phyloP scores from a whole-genome alignment of 2,329 filamentous ascomycete species.

The Botrytis porri region DNA sequence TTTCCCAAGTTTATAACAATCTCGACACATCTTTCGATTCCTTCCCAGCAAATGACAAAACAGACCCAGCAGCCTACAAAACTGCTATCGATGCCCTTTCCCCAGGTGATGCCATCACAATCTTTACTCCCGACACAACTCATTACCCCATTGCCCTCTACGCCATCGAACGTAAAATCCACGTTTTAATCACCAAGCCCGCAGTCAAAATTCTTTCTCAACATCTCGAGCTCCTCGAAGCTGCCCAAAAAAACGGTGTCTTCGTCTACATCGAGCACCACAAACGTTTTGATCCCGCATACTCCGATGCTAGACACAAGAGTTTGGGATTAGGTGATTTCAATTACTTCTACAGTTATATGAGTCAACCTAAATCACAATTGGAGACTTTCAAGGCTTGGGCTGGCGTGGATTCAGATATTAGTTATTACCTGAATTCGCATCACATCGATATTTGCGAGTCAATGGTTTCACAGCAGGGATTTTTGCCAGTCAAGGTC shows the following conservation, averaged over 20 bases:
- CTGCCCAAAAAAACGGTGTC: constrained; percentile 70
- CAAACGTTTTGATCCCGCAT: constrained; percentile 93
- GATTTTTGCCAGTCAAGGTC: constrained; percentile 75
- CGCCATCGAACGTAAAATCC: constrained; percentile 81
- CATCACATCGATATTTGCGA: constrained; percentile 93
- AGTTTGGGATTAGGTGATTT: constrained; percentile 81
- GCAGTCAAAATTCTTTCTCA: constrained; percentile 81
- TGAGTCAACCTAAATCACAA: constrained; percentile 35
- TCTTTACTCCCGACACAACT: constrained; percentile 92
- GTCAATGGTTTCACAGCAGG: constrained; percentile 74
- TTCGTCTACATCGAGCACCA: constrained; percentile 95
- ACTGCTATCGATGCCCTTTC: constrained; percentile 78
- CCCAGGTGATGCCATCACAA: constrained; percentile 84
- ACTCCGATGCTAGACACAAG: constrained; percentile 79
- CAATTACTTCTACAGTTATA: constrained; percentile 96
- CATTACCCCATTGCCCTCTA: constrained; percentile 92
- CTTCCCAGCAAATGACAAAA: constrained; percentile 69
- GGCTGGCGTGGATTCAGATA: constrained; percentile 86
- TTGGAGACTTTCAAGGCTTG: constrained; percentile 38
- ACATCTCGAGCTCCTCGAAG: constrained; percentile 72
- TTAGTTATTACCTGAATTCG: constrained; percentile 93
- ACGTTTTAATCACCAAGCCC: constrained; percentile 92
- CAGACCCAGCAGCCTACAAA: constrained; percentile 83
- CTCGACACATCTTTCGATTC: constrained; percentile 84
- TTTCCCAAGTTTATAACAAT: constrained; percentile 81